phyloP scores from a whole-genome alignment of 1,139 yeast species.

The Zhuliangozyma blackwelliae region DNA sequence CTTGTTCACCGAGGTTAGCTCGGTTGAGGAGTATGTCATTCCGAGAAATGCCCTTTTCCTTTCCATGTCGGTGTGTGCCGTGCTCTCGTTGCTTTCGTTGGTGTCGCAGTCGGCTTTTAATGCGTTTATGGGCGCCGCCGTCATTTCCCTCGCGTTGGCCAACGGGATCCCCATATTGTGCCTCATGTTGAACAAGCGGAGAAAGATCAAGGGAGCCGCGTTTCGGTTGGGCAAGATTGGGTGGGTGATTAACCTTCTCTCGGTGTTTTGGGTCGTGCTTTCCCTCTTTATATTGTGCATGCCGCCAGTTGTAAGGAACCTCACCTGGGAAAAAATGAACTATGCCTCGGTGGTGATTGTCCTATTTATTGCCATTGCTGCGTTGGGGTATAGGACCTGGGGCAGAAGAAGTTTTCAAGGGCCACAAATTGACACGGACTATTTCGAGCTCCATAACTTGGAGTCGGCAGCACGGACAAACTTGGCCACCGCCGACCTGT shows the following conservation, averaged over 20 bases:
- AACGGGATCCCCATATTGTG: conserved; percentile 72
- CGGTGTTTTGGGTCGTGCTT: conserved; percentile 58
- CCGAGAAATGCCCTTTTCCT: conserved; percentile 72
- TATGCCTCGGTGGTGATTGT: conserved; percentile 64
- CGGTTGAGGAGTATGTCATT: conserved; percentile 50
- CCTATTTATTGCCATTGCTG: conserved; percentile 44
- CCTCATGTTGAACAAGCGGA: conserved; percentile 56
- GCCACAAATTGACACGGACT: conserved; percentile 55
- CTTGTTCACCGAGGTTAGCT: conserved; percentile 63
- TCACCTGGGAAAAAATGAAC: conserved; percentile 63
- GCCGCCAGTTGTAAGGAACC: conserved; percentile 65
- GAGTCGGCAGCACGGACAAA: conserved; percentile 13
- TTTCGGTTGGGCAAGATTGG: conserved; percentile 65
- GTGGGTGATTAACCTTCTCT: conserved; percentile 56
- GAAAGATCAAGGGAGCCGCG: conserved; percentile 65
- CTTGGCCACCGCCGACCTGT: conserved; percentile 8
- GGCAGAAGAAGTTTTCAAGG: conserved; percentile 60
- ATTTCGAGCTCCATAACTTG: conserved; percentile 36
- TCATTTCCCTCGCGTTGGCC: conserved; percentile 69
- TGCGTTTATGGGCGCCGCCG: conserved; percentile 86
- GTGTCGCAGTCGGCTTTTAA: conserved; percentile 74
- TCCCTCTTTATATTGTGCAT: conserved; percentile 64
- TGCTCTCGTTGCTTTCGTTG: conserved; percentile 61
- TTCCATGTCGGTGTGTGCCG: conserved; percentile 61
- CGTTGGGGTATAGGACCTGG: conserved; percentile 53